These are phyloP conservation scores for Citrus glauca DNA, from an alignment of 345 rosid genomes.

Conservation along the genomic window DNA sequence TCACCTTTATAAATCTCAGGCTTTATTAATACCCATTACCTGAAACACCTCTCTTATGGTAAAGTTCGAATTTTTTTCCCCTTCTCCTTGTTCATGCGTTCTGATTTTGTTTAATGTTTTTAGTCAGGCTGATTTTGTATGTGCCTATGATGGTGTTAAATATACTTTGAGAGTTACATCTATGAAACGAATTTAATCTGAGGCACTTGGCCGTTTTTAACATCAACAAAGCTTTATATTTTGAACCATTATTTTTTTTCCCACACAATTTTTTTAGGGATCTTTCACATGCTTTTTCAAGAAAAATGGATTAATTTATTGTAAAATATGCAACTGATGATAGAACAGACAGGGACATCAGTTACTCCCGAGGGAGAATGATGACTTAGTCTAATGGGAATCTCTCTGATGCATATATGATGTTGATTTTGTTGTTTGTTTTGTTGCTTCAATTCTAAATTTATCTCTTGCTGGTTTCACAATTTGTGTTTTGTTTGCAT, in stretches of 20 bases:
- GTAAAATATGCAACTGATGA: slow-evolving; percentile 53
- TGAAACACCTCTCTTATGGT: neutral
- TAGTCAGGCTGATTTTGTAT: neutral
- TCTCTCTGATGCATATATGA: slow-evolving; percentile 11
- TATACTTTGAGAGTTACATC: slow-evolving; percentile 51
- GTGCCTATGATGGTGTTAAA: slow-evolving; percentile 60
- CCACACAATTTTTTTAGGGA: neutral
- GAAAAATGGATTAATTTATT: neutral
- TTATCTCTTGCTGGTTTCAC: too few species aligned
- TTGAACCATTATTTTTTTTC: neutral
- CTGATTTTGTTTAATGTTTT: neutral
- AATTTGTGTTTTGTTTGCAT: too few species aligned
- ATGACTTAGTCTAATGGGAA: slow-evolving; percentile 17
- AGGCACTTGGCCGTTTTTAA: slow-evolving; percentile 19
- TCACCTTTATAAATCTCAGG: neutral
- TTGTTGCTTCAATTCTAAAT: neutral
- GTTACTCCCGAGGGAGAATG: slow-evolving; percentile 25
- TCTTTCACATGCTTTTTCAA: neutral
- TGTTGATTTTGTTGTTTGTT: neutral
- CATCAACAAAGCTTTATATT: neutral
- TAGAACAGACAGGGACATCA: slow-evolving; percentile 87
- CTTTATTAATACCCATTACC: neutral
- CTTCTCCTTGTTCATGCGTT: neutral
- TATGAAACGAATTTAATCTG: slow-evolving; percentile 29
- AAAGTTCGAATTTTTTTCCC: neutral